Base-by-base conservation (phyloP, 768 basidiomycete genomes). In the Lentinula boryana region DNA sequence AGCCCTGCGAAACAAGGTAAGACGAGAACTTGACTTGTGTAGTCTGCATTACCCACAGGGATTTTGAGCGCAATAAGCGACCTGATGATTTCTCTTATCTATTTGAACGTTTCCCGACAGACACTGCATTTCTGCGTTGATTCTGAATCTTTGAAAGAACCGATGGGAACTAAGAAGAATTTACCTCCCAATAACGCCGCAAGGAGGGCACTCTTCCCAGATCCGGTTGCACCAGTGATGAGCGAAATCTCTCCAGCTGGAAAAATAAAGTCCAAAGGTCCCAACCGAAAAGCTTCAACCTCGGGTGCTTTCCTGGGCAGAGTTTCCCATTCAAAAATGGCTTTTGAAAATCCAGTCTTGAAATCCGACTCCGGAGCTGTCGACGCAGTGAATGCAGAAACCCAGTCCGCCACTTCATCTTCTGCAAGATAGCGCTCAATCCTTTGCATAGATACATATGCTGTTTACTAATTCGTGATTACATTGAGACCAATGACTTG, bases 391-490 rank as follows among this genome's bases (percentile, higher is more conserved):
- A 93, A 72, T 0, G 86, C 83, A 2, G 86, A 87, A 1, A 89
- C 91, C 87, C 88, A 91, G 35, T 82, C 82, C 0, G 87, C 85
- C 2, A 93, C 88, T 69, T 94, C 91, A 16, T 82, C 81, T 70
- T 93, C 91, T 4, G 74, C 74, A 1, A 92, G 75, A 71, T 88
- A 92, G 3, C 72, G 77, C 67, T 92, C 85, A 62, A 95, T 91
- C 56, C 91, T 84, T 67, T 88, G 83, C 83, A 93, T 86, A 4
- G 90, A 89, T 21, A 95, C 86, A 67, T 87, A 86, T 6, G 89
- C 85, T 84, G 52, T 40, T 9, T 2, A 48, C 18, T 8, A 40
- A 16, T 38, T 58, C 56, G 44, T 54, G 60, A 61, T 65, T 48
- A 67, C 53, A 31, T n/a, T 61, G 36, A 38, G 16, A 36, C 12